phyloP scores from a whole-genome alignment of 768 basidiomycete genomes.

The Russula sp. region DNA sequence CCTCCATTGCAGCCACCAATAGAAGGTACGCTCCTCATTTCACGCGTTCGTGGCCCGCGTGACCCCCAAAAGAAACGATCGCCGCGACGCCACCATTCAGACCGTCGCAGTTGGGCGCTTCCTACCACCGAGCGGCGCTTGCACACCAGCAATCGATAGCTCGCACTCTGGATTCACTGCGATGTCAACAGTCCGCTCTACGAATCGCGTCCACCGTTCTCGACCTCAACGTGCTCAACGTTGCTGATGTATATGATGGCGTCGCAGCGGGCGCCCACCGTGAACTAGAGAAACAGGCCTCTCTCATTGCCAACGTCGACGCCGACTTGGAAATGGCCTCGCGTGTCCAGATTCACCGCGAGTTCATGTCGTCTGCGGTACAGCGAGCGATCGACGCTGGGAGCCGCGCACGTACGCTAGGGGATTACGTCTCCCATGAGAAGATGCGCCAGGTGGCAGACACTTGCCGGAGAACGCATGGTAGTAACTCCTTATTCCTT shows the following conservation, averaged over 20 bases:
- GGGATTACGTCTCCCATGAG: constrained; percentile 69
- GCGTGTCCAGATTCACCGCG: constrained; percentile 59
- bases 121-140: constrained; percentile 57
- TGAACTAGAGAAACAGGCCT: constrained; percentile 61
- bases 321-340: constrained; percentile 67
- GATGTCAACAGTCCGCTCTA: constrained; percentile 60
- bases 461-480: constrained; percentile 59
- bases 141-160: constrained; percentile 56
- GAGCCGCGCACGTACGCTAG: constrained; percentile 58
- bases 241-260: constrained; percentile 61
- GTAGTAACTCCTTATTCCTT: constrained; percentile 35
- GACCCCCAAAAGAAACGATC: constrained; percentile 40
- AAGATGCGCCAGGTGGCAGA: constrained; percentile 80
- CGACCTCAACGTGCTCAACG: constrained; percentile 64
- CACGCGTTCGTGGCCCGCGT: background rate
- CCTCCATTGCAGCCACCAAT: constrained; percentile 60
- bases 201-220: constrained; percentile 66
- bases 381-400: constrained; percentile 67
- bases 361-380: constrained; percentile 63
- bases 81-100: constrained; percentile 67
- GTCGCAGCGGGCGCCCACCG: constrained; percentile 47
- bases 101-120: constrained; percentile 56
- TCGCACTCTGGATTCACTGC: constrained; percentile 44
- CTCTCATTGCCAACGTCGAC: constrained; percentile 54
- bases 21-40: constrained; percentile 43